Percentiles rank a stretch among this genome's conserved stretches.
These are phyloP conservation scores for Datisca glomerata DNA, from an alignment of 306 rosid genomes.

Conservation along the genomic window DNA sequence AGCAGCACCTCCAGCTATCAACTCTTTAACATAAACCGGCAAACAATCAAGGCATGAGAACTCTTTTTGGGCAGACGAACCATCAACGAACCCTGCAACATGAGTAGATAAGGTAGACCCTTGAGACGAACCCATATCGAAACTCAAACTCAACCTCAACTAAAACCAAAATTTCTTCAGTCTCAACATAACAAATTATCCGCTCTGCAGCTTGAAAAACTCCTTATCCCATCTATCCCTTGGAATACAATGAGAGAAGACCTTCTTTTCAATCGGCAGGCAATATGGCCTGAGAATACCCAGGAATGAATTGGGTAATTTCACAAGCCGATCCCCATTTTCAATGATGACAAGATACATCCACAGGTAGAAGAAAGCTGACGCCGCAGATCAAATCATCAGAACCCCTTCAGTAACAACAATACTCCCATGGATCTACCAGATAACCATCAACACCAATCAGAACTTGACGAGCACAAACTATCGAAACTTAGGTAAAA, in stretches of 20 bases:
- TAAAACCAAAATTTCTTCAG: background rate
- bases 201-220: slow-evolving; percentile 61
- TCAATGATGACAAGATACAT: slow-evolving; percentile 43
- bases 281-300: slow-evolving; percentile 43
- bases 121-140: slow-evolving; percentile 67
- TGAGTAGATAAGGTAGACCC: slow-evolving; percentile 42
- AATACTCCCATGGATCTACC: slow-evolving; percentile 15
- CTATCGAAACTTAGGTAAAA: background rate
- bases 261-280: slow-evolving; percentile 10
- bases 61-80: slow-evolving; percentile 44
- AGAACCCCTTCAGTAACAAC: slow-evolving; percentile 10
- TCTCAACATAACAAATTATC: slow-evolving; percentile 17
- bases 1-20: slow-evolving; percentile 84
- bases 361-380: slow-evolving; percentile 28
- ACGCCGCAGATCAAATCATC: slow-evolving; percentile 9
- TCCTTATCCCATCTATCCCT: slow-evolving; percentile 64
- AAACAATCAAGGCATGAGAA: slow-evolving; percentile 34
- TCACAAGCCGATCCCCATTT: slow-evolving; percentile 43
- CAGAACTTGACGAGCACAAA: background rate
- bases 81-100: slow-evolving; percentile 67
- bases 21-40: slow-evolving; percentile 79
- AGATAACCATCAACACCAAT: slow-evolving; percentile 6
- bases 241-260: slow-evolving; percentile 21
- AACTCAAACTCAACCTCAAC: slow-evolving; percentile 1
- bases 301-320: slow-evolving; percentile 43